Conservation (phyloP, 441 rosid species). For the Euphorbia corollata region DNA sequence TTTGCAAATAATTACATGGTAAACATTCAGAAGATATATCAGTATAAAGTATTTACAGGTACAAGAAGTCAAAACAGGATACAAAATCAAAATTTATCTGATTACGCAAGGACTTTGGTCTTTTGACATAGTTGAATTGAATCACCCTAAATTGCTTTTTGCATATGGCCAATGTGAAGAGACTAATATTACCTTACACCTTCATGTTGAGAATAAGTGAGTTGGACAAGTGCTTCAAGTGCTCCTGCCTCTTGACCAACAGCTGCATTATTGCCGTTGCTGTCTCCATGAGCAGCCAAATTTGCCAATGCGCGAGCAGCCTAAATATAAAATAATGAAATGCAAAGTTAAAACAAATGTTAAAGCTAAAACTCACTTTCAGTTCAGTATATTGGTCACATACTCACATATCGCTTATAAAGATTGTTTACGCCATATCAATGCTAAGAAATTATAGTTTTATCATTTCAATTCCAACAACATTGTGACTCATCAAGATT, state of each 20-base stretch:
- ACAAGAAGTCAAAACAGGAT: conserved; percentile 3
- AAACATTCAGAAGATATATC: neutral
- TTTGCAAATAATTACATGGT: conserved; percentile 11
- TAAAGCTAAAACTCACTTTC: conserved; percentile 3
- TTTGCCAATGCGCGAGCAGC: conserved; percentile 52
- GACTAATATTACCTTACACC: conserved; percentile 39
- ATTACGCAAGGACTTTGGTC: neutral
- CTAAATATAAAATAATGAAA: conserved; percentile 20
- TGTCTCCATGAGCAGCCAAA: conserved; percentile 52
- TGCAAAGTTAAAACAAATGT: neutral
- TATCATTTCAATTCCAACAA: neutral
- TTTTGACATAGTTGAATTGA: neutral
- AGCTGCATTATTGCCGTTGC: conserved; percentile 36
- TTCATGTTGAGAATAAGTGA: conserved; percentile 40
- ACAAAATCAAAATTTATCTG: neutral
- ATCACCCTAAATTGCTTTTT: neutral
- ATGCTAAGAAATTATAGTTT: conserved; percentile 2
- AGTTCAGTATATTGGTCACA: neutral
- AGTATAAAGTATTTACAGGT: neutral
- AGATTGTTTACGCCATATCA: neutral
- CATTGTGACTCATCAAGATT: neutral
- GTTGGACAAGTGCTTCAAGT: conserved; percentile 41
- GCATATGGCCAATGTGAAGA: neutral
- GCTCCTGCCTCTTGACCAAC: conserved; percentile 48
- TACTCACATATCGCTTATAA: neutral